Conservation (phyloP, 1,284 basidiomycete genomes). For the Laetiporus sulphureus region DNA sequence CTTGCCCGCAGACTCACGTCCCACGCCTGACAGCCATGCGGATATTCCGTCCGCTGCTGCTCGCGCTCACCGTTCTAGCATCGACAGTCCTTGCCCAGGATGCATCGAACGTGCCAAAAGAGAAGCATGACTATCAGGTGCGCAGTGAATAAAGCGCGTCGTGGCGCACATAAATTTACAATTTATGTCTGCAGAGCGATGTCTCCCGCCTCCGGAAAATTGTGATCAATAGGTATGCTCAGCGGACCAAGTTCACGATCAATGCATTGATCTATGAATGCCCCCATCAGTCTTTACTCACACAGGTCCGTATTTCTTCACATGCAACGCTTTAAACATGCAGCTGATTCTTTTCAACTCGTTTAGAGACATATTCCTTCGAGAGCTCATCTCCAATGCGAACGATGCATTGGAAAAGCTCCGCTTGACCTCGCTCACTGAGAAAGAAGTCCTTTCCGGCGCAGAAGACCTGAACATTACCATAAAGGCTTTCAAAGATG, state of each 20-base stretch:
- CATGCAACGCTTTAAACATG: neutral
- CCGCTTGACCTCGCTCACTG: conserved; percentile 77
- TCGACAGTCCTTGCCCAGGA: conserved; percentile 48
- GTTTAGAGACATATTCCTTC: conserved; percentile 83
- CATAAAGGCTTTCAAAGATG: conserved; percentile 66
- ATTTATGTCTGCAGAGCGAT: conserved; percentile 62
- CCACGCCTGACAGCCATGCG: conserved; percentile 60
- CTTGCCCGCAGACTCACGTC: conserved; percentile 1
- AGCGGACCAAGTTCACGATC: too few relatives aligned
- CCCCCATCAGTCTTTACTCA: conserved; percentile 46
- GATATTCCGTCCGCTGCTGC: conserved; percentile 44
- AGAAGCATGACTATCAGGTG: conserved; percentile 77
- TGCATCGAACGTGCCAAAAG: conserved; percentile 34
- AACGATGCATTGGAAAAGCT: conserved; percentile 95
- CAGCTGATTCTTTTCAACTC: neutral
- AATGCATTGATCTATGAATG: neutral
- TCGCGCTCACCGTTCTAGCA: conserved; percentile 45
- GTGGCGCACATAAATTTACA: neutral
- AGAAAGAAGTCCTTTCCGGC: conserved; percentile 66
- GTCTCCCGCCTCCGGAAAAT: conserved; percentile 87
- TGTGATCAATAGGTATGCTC: conserved; percentile 80
- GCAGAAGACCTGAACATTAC: conserved; percentile 79
- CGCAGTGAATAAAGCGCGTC: conserved; percentile 10
- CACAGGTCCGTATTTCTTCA: conserved; percentile 44
- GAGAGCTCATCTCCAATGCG: conserved; percentile 90